Evolutionary conservation across 352 stramenopile genomes (phyloP).

Genomic region (Halophytophthora batemanensis): DNA sequence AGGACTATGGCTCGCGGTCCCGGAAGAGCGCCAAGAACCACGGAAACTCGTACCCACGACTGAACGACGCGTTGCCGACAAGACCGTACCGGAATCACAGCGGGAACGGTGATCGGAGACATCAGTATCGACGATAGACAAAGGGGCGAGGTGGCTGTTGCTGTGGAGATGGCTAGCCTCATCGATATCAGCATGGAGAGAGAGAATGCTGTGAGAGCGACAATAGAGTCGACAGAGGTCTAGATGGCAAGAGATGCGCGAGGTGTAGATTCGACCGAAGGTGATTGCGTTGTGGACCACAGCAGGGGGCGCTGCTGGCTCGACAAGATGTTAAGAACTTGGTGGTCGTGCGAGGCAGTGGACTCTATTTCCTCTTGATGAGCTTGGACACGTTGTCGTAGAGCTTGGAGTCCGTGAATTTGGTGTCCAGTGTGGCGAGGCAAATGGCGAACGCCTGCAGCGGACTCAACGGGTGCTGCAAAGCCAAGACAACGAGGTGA

Average conservation of each 20-base stretch:
- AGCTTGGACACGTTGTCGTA: conserved; percentile 47
- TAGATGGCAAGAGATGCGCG: too few species aligned
- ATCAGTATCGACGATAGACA: conserved; percentile 22
- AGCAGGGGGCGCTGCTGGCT: too few species aligned
- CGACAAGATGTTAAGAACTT: conserved; percentile 1
- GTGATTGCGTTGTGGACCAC: too few species aligned
- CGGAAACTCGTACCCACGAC: conserved; percentile 17
- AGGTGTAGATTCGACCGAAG: too few species aligned
- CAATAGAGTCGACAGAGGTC: too few species aligned
- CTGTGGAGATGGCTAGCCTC: neutral
- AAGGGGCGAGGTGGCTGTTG: neutral
- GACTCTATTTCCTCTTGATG: conserved; percentile 33
- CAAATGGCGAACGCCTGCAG: conserved; percentile 89
- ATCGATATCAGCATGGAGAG: neutral
- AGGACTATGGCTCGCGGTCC: conserved; percentile 15
- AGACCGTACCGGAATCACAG: conserved; percentile 23
- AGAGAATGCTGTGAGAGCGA: too few species aligned
- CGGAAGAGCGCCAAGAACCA: conserved; percentile 20
- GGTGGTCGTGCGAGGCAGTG: conserved; percentile 8
- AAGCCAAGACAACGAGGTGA: conserved; percentile 3
- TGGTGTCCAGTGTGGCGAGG: conserved; percentile 83
- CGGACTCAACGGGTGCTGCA: conserved; percentile 72
- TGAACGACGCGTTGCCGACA: conserved; percentile 37
- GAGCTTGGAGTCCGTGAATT: conserved; percentile 52
- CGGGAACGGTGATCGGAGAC: conserved; percentile 25